Base-by-base conservation (phyloP, 2,329 filamentous ascomycete species). In the Colletotrichum tropicale region DNA sequence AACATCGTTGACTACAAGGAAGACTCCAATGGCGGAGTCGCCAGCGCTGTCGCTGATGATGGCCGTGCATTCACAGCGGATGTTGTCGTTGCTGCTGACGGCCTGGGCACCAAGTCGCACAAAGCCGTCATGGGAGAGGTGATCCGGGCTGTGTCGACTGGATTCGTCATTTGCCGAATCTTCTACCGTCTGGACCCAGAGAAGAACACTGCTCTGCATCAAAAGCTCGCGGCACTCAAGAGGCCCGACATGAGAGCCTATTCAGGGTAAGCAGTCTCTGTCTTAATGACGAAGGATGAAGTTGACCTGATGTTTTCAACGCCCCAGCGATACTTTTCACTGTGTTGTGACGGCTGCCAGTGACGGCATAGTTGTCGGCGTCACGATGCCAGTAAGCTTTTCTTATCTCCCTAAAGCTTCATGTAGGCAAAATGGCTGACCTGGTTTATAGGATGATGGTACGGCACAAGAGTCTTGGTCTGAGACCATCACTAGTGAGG, bases 51-150 rank as follows among this genome's bases (percentile, higher is more conserved):
- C 5, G 43, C 69, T 0, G 32, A 26, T 30, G 69, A 66, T 30
- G 60, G 69, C 0, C 55, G 43, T 1, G 21, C 43, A 16, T 52
- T 56, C 1, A 66, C 43, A 4, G 60, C 28, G 2, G 69, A 71
- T 24, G 43, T 66, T 26, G 69, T 71, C 15, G 69, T 71, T 66
- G 69, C 69, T 56, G 69, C 69, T 1, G 69, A 71, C 8, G 69
- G 69, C 8, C 60, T 71, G 1, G 69, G 69, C 21, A 66, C 69
- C 2, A 66, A 66, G 61, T 71, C 69, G 13, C 69, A 71, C 18
- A 66, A 71, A 16, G 61, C 30, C 8, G 32, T 66, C 1, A 56
- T 66, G 43, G 60, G 60, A 38, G 60, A 71, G 16, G 38, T 61
- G 18, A 58, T 71, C 30, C 60, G 69, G 28, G 69, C 69, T 8